phyloP scores from a whole-genome alignment of 768 basidiomycete species.

The Agaricus sinodeliciosus region DNA sequence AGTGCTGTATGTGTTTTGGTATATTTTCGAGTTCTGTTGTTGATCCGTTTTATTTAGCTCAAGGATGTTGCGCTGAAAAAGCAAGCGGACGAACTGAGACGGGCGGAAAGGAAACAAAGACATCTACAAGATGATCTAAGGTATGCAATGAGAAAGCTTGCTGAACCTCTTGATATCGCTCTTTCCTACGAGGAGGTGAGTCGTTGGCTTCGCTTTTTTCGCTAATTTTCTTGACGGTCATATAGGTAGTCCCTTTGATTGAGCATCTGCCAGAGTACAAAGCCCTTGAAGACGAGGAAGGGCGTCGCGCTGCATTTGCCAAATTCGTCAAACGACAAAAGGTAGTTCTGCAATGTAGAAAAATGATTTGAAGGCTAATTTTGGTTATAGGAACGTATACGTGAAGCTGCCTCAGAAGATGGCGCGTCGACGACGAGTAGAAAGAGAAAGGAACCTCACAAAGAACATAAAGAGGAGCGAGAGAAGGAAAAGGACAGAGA shows the following conservation, averaged over 20 bases:
- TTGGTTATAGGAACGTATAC: slow-evolving; percentile 59
- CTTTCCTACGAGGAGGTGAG: slow-evolving; percentile 76
- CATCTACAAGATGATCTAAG: slow-evolving; percentile 93
- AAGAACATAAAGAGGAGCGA: slow-evolving; percentile 41
- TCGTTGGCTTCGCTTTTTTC: slow-evolving; percentile 3
- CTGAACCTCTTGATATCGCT: slow-evolving; percentile 73
- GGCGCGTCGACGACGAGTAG: slow-evolving; percentile 78
- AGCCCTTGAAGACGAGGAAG: slow-evolving; percentile 85
- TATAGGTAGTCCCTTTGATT: slow-evolving; percentile 67
- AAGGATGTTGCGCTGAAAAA: slow-evolving; percentile 65
- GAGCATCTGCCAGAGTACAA: slow-evolving; percentile 82
- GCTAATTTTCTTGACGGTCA: slow-evolving; percentile 1
- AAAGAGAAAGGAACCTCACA: slow-evolving; percentile 68
- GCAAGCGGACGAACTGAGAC: slow-evolving; percentile 81
- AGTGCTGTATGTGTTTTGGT: slow-evolving; percentile 43
- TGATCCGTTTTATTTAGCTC: slow-evolving; percentile 41
- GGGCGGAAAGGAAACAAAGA: slow-evolving; percentile 75
- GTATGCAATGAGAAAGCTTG: slow-evolving; percentile 87
- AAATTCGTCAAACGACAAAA: slow-evolving; percentile 92
- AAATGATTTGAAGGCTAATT: background rate
- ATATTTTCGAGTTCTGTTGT: slow-evolving; percentile 3
- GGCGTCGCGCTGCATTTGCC: slow-evolving; percentile 69
- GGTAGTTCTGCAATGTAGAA: slow-evolving; percentile 31
- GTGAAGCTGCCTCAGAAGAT: slow-evolving; percentile 74
- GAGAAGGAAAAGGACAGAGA: slow-evolving; percentile 30